Percentiles rank a stretch among this genome's conserved stretches.
Evolutionary conservation across 805 yeast genomes (phyloP).

Genomic region (Komagataella phaffii): DNA sequence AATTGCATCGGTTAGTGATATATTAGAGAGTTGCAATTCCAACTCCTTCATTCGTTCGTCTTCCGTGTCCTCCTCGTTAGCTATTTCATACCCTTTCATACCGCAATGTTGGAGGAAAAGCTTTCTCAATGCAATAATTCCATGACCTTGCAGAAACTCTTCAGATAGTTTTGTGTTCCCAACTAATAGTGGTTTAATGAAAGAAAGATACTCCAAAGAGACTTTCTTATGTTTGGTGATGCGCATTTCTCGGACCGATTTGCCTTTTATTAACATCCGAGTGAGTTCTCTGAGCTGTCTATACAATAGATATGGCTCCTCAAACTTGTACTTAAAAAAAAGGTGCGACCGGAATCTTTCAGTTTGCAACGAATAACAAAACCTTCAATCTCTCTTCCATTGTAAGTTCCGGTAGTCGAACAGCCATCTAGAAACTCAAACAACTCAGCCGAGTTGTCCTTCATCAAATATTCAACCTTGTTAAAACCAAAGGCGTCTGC

Average conservation of each 20-base stretch:
- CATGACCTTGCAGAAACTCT: slow-evolving; percentile 41
- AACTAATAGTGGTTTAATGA: slow-evolving; percentile 42
- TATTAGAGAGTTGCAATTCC: slow-evolving; percentile 4
- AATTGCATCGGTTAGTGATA: slow-evolving; percentile 18
- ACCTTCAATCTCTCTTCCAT: slow-evolving; percentile 75
- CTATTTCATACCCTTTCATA: slow-evolving; percentile 42
- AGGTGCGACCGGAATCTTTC: slow-evolving; percentile 23
- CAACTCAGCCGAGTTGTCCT: slow-evolving; percentile 25
- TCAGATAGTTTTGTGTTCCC: slow-evolving; percentile 30
- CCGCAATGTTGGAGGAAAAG: slow-evolving; percentile 41
- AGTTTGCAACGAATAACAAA: slow-evolving; percentile 69
- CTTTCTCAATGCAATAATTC: slow-evolving; percentile 64
- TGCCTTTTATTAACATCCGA: slow-evolving; percentile 31
- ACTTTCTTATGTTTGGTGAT: slow-evolving; percentile 41
- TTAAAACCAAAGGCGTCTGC: slow-evolving; percentile 62
- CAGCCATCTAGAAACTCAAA: slow-evolving; percentile 39
- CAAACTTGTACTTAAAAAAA: slow-evolving; percentile 86
- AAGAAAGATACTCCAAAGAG: slow-evolving; percentile 56
- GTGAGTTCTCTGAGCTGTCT: slow-evolving; percentile 87
- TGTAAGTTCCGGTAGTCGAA: slow-evolving; percentile 55
- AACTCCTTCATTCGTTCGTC: slow-evolving; percentile 11
- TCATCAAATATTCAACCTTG: slow-evolving; percentile 31
- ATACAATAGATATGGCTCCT: slow-evolving; percentile 87
- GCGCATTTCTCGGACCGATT: slow-evolving; percentile 19
- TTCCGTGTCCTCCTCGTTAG: slow-evolving; percentile 28